A percentile compares a stretch with the other conserved stretches of the same genome.
Evolutionary conservation across 257 asterid genomes (phyloP).

Genomic region (Solanum gracilifrons): DNA sequence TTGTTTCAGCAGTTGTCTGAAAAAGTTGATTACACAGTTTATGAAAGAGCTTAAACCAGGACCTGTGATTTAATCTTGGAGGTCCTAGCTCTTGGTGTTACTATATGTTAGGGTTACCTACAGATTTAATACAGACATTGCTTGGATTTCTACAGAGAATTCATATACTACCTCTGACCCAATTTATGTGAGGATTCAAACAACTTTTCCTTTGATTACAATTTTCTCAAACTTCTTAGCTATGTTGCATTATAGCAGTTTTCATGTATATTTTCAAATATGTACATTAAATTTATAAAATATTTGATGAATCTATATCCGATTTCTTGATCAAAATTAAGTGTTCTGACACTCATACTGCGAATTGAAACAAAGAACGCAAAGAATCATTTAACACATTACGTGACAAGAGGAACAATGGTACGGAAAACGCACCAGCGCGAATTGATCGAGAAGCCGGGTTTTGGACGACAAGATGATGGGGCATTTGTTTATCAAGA

Average conservation of each 20-base stretch:
- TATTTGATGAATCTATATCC: background rate
- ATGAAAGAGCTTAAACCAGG: slow-evolving; percentile 4
- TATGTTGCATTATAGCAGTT: background rate
- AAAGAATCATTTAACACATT: background rate
- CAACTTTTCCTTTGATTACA: background rate
- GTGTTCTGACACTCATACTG: background rate
- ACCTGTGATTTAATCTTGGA: background rate
- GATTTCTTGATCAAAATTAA: background rate
- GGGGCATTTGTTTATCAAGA: slow-evolving; percentile 51
- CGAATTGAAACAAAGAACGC: background rate
- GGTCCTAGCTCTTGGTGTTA: background rate
- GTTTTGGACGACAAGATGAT: slow-evolving; percentile 81
- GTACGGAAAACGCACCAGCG: slow-evolving; percentile 31
- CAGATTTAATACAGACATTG: background rate
- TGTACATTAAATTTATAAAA: background rate
- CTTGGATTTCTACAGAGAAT: background rate
- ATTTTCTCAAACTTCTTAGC: background rate
- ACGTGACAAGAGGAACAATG: background rate
- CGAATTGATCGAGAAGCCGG: slow-evolving; percentile 53
- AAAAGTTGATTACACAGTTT: background rate
- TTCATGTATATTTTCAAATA: background rate
- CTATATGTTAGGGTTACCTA: background rate
- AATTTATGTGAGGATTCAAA: background rate
- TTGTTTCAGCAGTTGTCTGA: background rate
- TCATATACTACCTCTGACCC: background rate